Base-by-base conservation (phyloP, 495 filamentous ascomycete species). In the Penicillium herquei region DNA sequence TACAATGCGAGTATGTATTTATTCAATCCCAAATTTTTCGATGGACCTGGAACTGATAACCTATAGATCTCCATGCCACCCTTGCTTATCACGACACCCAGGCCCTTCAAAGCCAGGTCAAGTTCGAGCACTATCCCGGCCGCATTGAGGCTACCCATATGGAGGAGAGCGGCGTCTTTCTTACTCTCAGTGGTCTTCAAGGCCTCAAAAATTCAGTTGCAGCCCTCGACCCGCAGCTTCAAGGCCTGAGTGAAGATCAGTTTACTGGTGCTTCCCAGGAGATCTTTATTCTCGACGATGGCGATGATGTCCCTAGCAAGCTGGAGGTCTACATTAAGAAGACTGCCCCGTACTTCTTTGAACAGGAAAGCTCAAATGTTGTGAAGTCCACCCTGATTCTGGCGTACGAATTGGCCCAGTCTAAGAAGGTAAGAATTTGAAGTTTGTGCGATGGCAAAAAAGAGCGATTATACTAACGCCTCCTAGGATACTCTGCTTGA, bases 251-350 rank as follows among this genome's bases (percentile, higher is more conserved):
- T 21, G 73, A 74, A 13, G 76, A 77, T 43, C 70, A 70, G 12
- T 72, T 77, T 39, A 71, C 77, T 10, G 66, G 72, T 1, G 67
- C 65, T 40, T 57, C 74, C 8, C 69, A 73, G 30, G 75, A 80
- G 45, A 67, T 85, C 39, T 73, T 82, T 34, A 75, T 90, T 49
- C 70, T 90, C 13, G 85, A 91, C 54, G 86, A 90, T 37, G 76
- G 70, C 16, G 88, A 91, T 58, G 87, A 90, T 46, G 70, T 92
- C 3, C 77, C 82, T 2, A 76, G 73, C 3, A 86, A 86, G 61
- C 67, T 92, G 3, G 89, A 91, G 57, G 62, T 72, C 17, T 95
- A 93, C 67, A 83, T 88, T 68, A 84, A 87, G 57, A 80, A 79
- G 56, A 77, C 85, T 35, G 74, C 81, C n/a, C 69, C 76, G 0